A percentile compares a stretch with the other conserved stretches of the same genome.
phyloP scores from a whole-genome alignment of 306 rosid species.

The Cucurbita ficifolia region DNA sequence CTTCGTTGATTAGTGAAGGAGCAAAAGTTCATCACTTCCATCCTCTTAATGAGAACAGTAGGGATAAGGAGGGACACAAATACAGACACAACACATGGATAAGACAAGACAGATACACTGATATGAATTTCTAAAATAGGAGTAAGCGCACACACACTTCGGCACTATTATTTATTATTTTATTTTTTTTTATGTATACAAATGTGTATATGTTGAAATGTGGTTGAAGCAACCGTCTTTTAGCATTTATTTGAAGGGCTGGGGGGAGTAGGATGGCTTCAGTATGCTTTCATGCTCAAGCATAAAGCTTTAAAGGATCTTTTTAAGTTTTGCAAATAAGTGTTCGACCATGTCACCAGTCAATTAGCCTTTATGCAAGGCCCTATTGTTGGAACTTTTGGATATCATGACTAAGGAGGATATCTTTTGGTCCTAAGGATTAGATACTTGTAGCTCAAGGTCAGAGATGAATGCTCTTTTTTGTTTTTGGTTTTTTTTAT shows the following conservation, averaged over 20 bases:
- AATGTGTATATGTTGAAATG: not conserved
- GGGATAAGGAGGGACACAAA: not conserved
- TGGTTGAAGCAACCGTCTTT: not conserved
- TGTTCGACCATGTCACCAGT: not conserved
- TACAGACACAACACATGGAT: not conserved
- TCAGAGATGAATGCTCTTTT: too few species aligned
- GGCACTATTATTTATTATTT: not conserved
- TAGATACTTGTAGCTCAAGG: too few species aligned
- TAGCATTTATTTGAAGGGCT: not conserved
- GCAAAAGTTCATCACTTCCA: not conserved
- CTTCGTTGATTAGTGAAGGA: not conserved
- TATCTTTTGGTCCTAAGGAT: too few species aligned
- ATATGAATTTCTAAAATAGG: not conserved
- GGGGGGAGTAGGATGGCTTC: not conserved
- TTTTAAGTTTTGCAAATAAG: not conserved
- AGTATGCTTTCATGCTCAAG: not conserved
- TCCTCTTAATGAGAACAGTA: not conserved
- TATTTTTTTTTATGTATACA: not conserved
- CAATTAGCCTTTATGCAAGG: not conserved
- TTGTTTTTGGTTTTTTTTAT: too few species aligned
- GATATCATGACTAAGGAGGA: too few species aligned
- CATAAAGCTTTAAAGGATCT: not conserved
- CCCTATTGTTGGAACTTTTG: too few species aligned
- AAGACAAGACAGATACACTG: not conserved
- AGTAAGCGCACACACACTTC: not conserved